Evolutionary conservation across 1,284 basidiomycete species (phyloP).

Genomic region (Leccinum pachyderme): DNA sequence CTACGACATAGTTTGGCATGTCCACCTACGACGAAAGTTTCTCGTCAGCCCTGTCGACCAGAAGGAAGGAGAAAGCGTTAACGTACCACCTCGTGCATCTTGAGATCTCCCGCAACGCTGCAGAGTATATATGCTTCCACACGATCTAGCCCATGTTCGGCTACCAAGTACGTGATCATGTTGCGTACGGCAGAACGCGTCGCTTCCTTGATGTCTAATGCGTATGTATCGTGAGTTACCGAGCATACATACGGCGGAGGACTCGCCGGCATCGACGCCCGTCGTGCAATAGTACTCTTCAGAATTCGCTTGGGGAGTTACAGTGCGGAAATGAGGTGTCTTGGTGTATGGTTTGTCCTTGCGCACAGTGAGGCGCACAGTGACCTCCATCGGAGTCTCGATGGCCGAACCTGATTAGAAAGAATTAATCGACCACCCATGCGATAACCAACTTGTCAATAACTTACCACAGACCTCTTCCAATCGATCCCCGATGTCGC

Average conservation of each 20-base stretch:
- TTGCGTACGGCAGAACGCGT: conserved; percentile 52
- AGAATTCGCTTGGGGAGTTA: conserved; percentile 16
- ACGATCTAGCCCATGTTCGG: conserved; percentile 41
- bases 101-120: conserved; percentile 57
- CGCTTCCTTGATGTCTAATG: conserved; percentile 49
- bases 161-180: conserved; percentile 53
- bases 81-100: conserved; percentile 62
- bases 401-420: conserved; percentile 51
- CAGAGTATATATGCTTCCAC: conserved; percentile 60
- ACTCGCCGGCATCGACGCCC: conserved; percentile 46
- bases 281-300: conserved; percentile 58
- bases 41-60: neutral
- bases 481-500: neutral
- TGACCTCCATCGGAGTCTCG: conserved; percentile 58
- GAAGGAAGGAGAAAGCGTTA: neutral
- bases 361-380: conserved; percentile 52
- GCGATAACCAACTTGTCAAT: neutral
- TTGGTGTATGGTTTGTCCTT: conserved; percentile 56
- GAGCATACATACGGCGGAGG: neutral
- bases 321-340: conserved; percentile 53
- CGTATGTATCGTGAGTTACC: too few species aligned
- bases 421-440: neutral
- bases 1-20: conserved; percentile 64
- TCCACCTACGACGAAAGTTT: conserved; percentile 45
- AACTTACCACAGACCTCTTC: conserved; percentile 53